Evolutionary conservation across 108 stramenopile species (phyloP), one percentile per base, ranked within the genome.

Genomic region (Discostella pseudostelligera): DNA sequence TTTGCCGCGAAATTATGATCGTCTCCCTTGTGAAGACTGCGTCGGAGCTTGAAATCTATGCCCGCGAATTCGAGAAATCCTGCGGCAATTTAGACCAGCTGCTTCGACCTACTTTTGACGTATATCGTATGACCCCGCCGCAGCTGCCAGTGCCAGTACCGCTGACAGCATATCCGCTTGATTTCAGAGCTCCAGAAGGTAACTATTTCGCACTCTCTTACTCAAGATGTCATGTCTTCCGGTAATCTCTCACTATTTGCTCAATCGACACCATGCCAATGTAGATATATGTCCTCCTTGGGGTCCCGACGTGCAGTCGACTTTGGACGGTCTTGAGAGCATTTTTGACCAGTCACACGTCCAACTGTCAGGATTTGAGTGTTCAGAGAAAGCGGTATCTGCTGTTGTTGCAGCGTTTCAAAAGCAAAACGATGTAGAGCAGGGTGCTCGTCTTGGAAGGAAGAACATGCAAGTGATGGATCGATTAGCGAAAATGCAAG

Each of bases 401-500:
- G 53, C 84, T 39, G 83, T 89, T 12, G 78, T 83, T 22, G 47
- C 69, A 29, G 94, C 90, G 35, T 87, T 95, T 58, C 77, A 81
- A 25, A 73, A 69, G 26, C 94, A 95, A 66, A 81, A 92, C 65
- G 94, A 95, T 72, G 80, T 88, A 46, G 94, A 95, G 59, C 83
- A 87, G 57, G 76, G 82, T 3, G 86, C 88, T 43, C 79, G 94
- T 19, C 68, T 95, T 14, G 90, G 84, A 4, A 79, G 94, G 22
- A 95, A 95, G 60, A 95, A 95, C 68, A 59, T 83, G 46, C 94
- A 95, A 62, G 85, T 90, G 12, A 92, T 95, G 89, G 94, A 95
- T 65, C 82, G 94, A 11, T 63, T 95, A 35, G 87, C 90, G 1
- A 87, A 85, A 48, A 87, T 95, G 87, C 87, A 89, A 59, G 80